Evolutionary conservation across 257 asterid species (phyloP), one percentile per base, ranked within the genome.

Genomic region (Solanum bulbocastanum): DNA sequence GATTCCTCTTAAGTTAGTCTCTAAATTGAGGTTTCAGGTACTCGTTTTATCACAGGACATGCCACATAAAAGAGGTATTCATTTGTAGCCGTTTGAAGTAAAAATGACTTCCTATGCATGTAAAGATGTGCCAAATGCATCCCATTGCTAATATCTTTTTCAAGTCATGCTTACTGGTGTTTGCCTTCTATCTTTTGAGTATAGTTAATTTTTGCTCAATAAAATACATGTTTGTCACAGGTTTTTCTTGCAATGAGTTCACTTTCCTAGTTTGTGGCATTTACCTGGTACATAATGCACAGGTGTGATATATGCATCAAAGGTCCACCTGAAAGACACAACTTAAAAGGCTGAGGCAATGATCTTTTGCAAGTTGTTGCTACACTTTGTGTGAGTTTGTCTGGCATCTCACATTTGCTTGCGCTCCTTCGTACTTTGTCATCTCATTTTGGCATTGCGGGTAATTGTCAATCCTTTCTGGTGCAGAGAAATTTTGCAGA

Each of bases 241-340:
- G 39, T 79, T 79, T 44, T 33, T 62, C 85, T 27, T 8, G 25
- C 66, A 27, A 42, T n/a, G 65, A 44, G 65, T 30, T 79, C 62
- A 44, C 27, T 42, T 42, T 42, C 84, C 27, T 46, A 44, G 14
- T 78, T 40, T 76, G 6, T 76, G 83, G 14, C 62, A 40, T 75
- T 39, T 78, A 39, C 60, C 84, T 78, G 36, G 60, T 79, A 78
- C 62, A 16, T 42, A 42, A 79, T 44, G 25, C 39, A 37, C 93
- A 95, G 98, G 87, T 95, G 98, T 88, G 97, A 94, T 91, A 89
- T 92, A 62, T 95, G 98, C 89, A 62, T 68, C 18, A 88, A 90
- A 49, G 95, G 96, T 87, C 95, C 98, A 71, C 96, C 98, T 56
- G 95, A 91, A 86, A 83, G 87, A 81, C 95, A 95, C 89, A 91